Evolutionary conservation across 495 filamentous ascomycete species (phyloP).

Genomic region (Gamarada debralockiae): DNA sequence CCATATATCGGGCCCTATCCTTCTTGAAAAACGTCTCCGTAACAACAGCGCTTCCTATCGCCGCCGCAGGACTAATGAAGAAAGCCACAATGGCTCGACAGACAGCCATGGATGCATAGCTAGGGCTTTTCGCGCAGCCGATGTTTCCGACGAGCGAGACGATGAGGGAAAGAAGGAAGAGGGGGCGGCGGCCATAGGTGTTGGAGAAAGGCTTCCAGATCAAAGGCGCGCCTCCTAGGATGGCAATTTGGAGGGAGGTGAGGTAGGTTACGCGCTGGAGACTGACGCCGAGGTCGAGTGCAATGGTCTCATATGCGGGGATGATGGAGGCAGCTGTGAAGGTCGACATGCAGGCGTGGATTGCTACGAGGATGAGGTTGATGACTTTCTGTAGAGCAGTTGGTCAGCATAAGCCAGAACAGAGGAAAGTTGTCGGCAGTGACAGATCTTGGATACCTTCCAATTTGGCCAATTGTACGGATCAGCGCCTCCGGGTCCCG

Average conservation of each 20-base stretch:
- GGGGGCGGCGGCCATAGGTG: constrained; percentile 46
- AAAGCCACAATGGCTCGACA: constrained; percentile 46
- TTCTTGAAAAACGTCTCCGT: constrained; percentile 46
- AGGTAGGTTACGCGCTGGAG: constrained; percentile 45
- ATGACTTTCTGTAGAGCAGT: constrained; percentile 47
- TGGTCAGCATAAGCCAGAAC: background rate
- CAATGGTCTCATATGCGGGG: constrained; percentile 45
- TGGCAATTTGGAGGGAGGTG: constrained; percentile 46
- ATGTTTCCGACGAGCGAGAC: constrained; percentile 45
- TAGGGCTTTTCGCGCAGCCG: constrained; percentile 44
- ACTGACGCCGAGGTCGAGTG: constrained; percentile 35
- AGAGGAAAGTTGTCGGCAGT: background rate
- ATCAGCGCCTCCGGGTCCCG: constrained; percentile 44
- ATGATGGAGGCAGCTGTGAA: constrained; percentile 50
- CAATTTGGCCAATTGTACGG: constrained; percentile 54
- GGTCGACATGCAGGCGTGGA: constrained; percentile 53
- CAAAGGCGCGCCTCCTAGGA: constrained; percentile 44
- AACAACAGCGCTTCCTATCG: constrained; percentile 52
- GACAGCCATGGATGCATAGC: constrained; percentile 39
- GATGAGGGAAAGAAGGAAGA: constrained; percentile 44
- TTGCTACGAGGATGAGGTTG: constrained; percentile 49
- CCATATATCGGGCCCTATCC: constrained; percentile 46
- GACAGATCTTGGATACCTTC: constrained; percentile 37
- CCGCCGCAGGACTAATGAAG: constrained; percentile 47
- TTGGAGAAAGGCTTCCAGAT: constrained; percentile 53